Percentiles rank a stretch among this genome's conserved stretches.
Conservation (phyloP, 805 yeast genomes). For the Lipomyces mesembrius region DNA sequence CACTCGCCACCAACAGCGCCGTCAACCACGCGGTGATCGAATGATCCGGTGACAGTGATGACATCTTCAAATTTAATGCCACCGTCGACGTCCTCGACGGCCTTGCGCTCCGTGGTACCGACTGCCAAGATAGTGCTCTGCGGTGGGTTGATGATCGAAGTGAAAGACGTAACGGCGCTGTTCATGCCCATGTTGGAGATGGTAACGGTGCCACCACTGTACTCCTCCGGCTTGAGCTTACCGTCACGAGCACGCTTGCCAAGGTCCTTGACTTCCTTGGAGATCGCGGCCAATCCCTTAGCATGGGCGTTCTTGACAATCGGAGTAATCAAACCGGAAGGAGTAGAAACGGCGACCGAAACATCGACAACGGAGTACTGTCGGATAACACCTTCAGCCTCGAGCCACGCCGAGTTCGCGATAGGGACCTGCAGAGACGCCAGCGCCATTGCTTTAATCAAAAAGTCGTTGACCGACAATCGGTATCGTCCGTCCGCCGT, state of each 20-base stretch:
- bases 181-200: slow-evolving; percentile 99
- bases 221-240: slow-evolving; percentile 93
- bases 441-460: slow-evolving; percentile 90
- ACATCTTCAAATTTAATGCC: slow-evolving; percentile 93
- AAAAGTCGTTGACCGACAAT: slow-evolving; percentile 90
- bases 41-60: slow-evolving; percentile 91
- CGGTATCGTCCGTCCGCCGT: slow-evolving; percentile 84
- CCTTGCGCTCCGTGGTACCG: slow-evolving; percentile 89
- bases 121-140: slow-evolving; percentile 93
- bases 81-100: slow-evolving; percentile 89
- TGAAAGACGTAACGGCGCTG: slow-evolving; percentile 87
- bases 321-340: slow-evolving; percentile 96
- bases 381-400: slow-evolving; percentile 85
- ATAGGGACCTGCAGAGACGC: slow-evolving; percentile 91
- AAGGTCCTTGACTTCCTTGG: slow-evolving; percentile 82
- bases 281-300: slow-evolving; percentile 83
- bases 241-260: slow-evolving; percentile 96
- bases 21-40: slow-evolving; percentile 96
- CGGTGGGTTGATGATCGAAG: slow-evolving; percentile 98
- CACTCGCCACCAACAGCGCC: slow-evolving; percentile 98
- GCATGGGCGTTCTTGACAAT: slow-evolving; percentile 86
- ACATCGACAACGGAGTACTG: slow-evolving; percentile 91
- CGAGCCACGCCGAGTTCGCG: slow-evolving; percentile 93
- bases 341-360: slow-evolving; percentile 98
- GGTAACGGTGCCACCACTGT: slow-evolving; percentile 99